Evolutionary conservation across 306 rosid species (phyloP).

Genomic region (Cicer bijugum): DNA sequence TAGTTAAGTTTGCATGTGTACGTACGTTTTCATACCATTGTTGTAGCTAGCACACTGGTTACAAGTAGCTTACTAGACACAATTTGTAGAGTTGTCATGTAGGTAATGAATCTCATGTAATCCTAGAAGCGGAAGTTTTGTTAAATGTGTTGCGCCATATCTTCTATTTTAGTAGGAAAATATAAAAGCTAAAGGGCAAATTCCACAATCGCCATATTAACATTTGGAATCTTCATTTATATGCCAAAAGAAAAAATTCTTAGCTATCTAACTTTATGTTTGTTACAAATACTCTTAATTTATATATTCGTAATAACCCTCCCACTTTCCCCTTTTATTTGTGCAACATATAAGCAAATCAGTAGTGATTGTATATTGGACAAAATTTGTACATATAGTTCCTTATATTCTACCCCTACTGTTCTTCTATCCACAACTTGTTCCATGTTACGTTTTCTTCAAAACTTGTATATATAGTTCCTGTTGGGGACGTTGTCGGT

Average conservation of each 20-base stretch:
- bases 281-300: too few species aligned
- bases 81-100: conserved; percentile 44
- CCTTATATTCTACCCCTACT: neutral
- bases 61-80: conserved; percentile 47
- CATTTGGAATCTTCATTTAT: neutral
- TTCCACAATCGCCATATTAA: neutral
- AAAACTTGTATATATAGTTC: too few species aligned
- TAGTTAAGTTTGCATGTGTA: conserved; percentile 46
- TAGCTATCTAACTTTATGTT: neutral
- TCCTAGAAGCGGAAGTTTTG: conserved; percentile 40
- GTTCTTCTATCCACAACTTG: neutral
- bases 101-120: conserved; percentile 54
- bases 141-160: conserved; percentile 26
- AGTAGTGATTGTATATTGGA: neutral
- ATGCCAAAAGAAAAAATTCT: neutral
- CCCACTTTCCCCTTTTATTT: neutral
- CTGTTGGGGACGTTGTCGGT: too few species aligned
- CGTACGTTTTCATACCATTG: conserved; percentile 42
- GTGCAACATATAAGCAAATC: neutral
- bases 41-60: conserved; percentile 49
- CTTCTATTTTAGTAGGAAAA: too few species aligned
- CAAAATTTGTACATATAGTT: neutral
- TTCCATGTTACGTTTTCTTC: neutral
- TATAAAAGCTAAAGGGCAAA: neutral
- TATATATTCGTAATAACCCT: neutral